A percentile compares a stretch with the other conserved stretches of the same genome.
Conservation (phyloP, 176 grass and related monocot genomes). For the Eremochloa ophiuroides region DNA sequence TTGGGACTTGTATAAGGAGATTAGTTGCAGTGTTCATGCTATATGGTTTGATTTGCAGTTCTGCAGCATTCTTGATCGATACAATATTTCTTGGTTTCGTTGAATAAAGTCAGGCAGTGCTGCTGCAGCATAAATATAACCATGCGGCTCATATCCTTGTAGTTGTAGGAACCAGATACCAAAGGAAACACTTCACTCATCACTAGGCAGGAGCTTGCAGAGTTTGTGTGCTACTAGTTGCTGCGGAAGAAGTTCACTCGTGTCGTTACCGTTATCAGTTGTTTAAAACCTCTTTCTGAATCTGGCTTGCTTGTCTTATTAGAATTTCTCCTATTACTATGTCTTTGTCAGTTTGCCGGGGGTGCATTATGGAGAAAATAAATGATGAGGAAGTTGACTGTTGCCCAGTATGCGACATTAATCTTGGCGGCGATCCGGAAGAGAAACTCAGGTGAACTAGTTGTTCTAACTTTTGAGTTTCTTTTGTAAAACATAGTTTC, state of each 20-base stretch:
- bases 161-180: neutral
- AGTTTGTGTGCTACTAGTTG: neutral
- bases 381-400: conserved; percentile 57
- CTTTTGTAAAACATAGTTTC: conserved; percentile 4
- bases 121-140: neutral
- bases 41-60: neutral
- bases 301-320: neutral
- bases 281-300: neutral
- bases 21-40: neutral
- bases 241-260: neutral
- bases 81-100: neutral
- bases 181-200: neutral
- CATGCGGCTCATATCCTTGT: neutral
- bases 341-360: conserved; percentile 70
- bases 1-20: neutral
- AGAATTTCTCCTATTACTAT: conserved; percentile 25
- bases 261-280: neutral
- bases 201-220: neutral
- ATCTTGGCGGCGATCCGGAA: conserved; percentile 69
- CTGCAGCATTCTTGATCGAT: neutral
- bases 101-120: neutral
- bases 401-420: conserved; percentile 77
- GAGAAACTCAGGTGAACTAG: conserved; percentile 81
- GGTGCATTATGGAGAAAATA: conserved; percentile 87
- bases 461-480: neutral